A percentile compares a stretch with the other conserved stretches of the same genome.
These are phyloP conservation scores for Isabelozyma heimii DNA, from an alignment of 805 yeast genomes.

Conservation along the genomic window DNA sequence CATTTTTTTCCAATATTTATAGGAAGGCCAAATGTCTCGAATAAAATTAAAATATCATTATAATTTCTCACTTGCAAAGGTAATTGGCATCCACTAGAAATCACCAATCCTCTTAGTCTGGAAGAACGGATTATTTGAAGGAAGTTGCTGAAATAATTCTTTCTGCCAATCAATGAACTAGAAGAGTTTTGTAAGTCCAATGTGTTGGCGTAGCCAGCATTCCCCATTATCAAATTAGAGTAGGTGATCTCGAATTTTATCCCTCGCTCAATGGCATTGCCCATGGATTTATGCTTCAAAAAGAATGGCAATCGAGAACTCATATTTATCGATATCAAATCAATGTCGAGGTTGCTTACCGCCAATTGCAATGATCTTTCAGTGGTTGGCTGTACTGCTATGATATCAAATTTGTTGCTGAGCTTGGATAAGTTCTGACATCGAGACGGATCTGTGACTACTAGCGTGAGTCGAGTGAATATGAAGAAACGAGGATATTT, in stretches of 20 bases:
- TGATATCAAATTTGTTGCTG: slow-evolving; percentile 61
- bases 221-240: slow-evolving; percentile 46
- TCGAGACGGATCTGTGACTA: slow-evolving; percentile 74
- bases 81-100: slow-evolving; percentile 69
- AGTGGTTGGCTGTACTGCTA: slow-evolving; percentile 76
- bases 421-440: slow-evolving; percentile 57
- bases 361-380: slow-evolving; percentile 79
- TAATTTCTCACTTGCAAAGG: slow-evolving; percentile 63
- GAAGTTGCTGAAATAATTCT: slow-evolving; percentile 67
- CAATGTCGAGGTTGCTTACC: slow-evolving; percentile 74
- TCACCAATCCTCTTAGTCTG: slow-evolving; percentile 72
- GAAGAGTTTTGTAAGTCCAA: slow-evolving; percentile 14
- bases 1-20: slow-evolving; percentile 57
- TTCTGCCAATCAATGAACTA: slow-evolving; percentile 40
- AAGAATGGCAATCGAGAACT: slow-evolving; percentile 66
- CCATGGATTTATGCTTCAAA: slow-evolving; percentile 77
- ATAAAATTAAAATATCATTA: slow-evolving; percentile 64
- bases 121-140: slow-evolving; percentile 77
- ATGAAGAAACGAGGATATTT: slow-evolving; percentile 35
- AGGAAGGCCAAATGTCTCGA: slow-evolving; percentile 70
- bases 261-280: slow-evolving; percentile 82
- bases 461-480: slow-evolving; percentile 72
- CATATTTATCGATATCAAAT: slow-evolving; percentile 73
- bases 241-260: slow-evolving; percentile 79
- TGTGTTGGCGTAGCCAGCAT: slow-evolving; percentile 23